phyloP scores from a whole-genome alignment of 75 land plant genomes.

The Isoetes taiwanensis region DNA sequence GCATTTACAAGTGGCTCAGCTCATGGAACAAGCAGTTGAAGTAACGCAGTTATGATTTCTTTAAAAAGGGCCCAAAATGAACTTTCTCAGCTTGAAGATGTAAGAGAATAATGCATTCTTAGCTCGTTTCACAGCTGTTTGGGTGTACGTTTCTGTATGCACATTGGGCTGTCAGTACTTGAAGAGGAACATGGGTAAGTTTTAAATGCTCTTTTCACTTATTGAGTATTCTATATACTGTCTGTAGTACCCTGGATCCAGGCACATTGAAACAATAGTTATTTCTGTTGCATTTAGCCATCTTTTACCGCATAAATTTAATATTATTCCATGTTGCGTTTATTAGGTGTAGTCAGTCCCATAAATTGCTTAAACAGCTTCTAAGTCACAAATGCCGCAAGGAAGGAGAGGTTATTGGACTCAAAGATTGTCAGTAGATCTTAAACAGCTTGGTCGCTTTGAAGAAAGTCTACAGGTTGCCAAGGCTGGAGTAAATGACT shows the following conservation, averaged over 20 bases:
- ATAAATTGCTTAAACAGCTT: constrained; percentile 41
- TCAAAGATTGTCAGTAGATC: constrained; percentile 63
- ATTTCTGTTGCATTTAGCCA: too few species aligned
- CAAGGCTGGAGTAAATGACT: constrained; percentile 56
- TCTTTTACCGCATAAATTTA: background rate
- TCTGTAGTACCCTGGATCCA: too few species aligned
- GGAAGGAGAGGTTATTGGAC: constrained; percentile 91
- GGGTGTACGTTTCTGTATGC: constrained; percentile 58
- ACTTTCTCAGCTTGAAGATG: too few species aligned
- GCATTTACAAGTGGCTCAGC: too few species aligned
- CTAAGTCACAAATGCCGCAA: constrained; percentile 27
- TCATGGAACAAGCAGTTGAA: too few species aligned
- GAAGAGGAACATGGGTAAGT: constrained; percentile 61
- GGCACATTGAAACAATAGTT: too few species aligned
- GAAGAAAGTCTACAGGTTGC: constrained; percentile 72
- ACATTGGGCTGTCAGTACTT: constrained; percentile 66
- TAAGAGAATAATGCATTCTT: constrained; percentile 38
- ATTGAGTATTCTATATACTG: too few species aligned
- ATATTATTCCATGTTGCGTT: background rate
- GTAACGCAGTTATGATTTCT: too few species aligned
- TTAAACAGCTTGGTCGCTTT: constrained; percentile 58
- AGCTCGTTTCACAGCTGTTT: constrained; percentile 54
- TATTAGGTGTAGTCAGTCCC: constrained; percentile 60
- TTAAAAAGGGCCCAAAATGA: too few species aligned
- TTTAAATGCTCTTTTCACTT: too few species aligned